Evolutionary conservation across 768 basidiomycete genomes (phyloP).

Genomic region (Boletus fagicola): DNA sequence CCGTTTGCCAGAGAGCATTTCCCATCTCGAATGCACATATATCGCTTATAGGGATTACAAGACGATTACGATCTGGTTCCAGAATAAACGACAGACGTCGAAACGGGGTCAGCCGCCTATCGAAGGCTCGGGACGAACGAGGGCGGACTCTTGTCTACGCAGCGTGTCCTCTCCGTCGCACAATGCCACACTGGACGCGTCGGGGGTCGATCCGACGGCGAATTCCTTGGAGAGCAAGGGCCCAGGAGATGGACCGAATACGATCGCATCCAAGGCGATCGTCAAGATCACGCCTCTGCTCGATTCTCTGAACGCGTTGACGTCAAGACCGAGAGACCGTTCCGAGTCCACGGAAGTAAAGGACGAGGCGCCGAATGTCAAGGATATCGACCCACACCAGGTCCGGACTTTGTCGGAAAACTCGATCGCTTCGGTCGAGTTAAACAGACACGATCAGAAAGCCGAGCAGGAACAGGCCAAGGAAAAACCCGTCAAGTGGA

Average conservation of each 20-base stretch:
- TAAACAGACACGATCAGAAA: background rate
- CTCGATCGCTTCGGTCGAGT: slow-evolving; percentile 2
- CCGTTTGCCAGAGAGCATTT: background rate
- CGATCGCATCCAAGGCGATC: slow-evolving; percentile 15
- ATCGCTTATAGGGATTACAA: slow-evolving; percentile 40
- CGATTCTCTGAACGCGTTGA: slow-evolving; percentile 15
- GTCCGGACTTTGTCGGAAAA: background rate
- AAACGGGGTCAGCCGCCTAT: slow-evolving; percentile 27
- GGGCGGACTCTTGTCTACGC: slow-evolving; percentile 23
- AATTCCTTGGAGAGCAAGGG: background rate
- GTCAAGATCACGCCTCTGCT: slow-evolving; percentile 27
- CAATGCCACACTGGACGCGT: slow-evolving; percentile 25
- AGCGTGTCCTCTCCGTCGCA: slow-evolving; percentile 32
- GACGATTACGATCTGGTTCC: slow-evolving; percentile 72
- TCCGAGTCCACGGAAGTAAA: background rate
- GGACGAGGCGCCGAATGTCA: background rate
- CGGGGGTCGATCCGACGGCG: background rate
- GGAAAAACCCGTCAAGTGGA: slow-evolving; percentile 9
- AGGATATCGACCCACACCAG: background rate
- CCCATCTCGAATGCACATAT: background rate
- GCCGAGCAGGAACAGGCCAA: slow-evolving; percentile 11
- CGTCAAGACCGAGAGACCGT: slow-evolving; percentile 8
- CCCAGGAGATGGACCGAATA: background rate
- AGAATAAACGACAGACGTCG: slow-evolving; percentile 69
- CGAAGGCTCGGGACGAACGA: slow-evolving; percentile 1